A percentile compares a stretch with the other conserved stretches of the same genome.
These are phyloP conservation scores for Fusarium avenaceum DNA, from an alignment of 2,329 filamentous ascomycete genomes.

Conservation along the genomic window DNA sequence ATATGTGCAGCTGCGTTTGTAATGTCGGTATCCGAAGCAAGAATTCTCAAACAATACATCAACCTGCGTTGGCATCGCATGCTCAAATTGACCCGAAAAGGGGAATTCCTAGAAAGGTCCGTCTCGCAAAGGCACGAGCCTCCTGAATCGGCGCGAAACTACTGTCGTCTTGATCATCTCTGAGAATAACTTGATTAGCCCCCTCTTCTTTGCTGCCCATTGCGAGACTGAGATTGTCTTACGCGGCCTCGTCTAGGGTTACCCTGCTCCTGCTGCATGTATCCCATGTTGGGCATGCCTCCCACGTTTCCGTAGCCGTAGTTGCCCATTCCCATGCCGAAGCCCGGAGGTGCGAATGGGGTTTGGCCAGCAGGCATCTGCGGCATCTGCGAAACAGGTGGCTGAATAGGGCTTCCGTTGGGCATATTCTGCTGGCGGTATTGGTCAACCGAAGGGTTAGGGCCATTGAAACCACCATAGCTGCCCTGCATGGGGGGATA, in stretches of 20 bases:
- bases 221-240: conserved; percentile 52
- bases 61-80: conserved; percentile 46
- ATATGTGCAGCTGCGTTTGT: conserved; percentile 34
- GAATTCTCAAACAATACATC: conserved; percentile 30
- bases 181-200: conserved; percentile 46
- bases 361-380: conserved; percentile 60
- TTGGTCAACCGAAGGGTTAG: conserved; percentile 66
- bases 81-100: conserved; percentile 39
- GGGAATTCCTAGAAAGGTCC: conserved; percentile 37
- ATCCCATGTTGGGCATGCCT: conserved; percentile 64
- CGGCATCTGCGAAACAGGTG: conserved; percentile 60
- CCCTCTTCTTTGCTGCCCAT: conserved; percentile 28
- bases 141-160: conserved; percentile 21
- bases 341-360: conserved; percentile 65
- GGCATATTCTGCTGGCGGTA: conserved; percentile 66
- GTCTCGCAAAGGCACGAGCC: conserved; percentile 32
- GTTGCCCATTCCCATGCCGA: conserved; percentile 62
- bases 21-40: conserved; percentile 37
- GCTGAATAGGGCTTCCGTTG: conserved; percentile 66
- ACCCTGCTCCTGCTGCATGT: conserved; percentile 66
- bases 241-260: conserved; percentile 71
- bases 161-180: conserved; percentile 47
- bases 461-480: conserved; percentile 65
- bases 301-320: conserved; percentile 62
- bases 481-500: conserved; percentile 69